phyloP scores from a whole-genome alignment of 2,329 filamentous ascomycete genomes.

The Aureobasidium mangrovei region DNA sequence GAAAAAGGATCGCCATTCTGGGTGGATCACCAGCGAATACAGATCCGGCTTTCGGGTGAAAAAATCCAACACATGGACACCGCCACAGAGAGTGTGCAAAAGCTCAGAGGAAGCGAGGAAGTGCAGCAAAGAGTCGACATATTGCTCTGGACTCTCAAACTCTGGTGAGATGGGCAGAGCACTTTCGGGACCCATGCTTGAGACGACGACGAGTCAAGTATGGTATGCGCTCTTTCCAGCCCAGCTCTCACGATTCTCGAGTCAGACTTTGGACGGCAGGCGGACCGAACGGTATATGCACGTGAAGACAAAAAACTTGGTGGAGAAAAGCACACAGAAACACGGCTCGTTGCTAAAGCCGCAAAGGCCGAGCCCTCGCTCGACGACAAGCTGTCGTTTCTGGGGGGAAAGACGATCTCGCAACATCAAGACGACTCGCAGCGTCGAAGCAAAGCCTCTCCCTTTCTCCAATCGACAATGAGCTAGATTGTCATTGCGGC shows the following conservation, averaged over 20 bases:
- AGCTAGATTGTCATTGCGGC: constrained; percentile 13
- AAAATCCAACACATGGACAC: constrained; percentile 96
- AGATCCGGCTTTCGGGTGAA: constrained; percentile 78
- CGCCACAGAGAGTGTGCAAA: constrained; percentile 84
- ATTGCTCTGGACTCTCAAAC: constrained; percentile 65
- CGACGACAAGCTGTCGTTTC: background rate
- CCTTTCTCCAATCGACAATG: background rate
- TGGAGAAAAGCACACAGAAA: background rate
- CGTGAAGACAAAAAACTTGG: background rate
- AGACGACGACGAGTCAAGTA: too few species aligned
- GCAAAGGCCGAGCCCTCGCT: background rate
- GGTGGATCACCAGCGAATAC: constrained; percentile 66
- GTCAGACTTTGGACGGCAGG: too few species aligned
- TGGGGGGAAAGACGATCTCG: background rate
- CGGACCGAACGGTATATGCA: background rate
- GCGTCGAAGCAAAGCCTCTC: background rate
- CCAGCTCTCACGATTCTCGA: too few species aligned
- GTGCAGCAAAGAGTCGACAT: constrained; percentile 66
- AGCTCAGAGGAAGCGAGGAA: constrained; percentile 67
- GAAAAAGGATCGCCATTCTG: constrained; percentile 77
- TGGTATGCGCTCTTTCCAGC: too few species aligned
- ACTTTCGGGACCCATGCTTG: constrained; percentile 38
- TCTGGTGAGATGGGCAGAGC: constrained; percentile 58
- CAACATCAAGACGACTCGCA: background rate
- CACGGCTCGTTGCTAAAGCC: background rate